Evolutionary conservation across 805 yeast genomes (phyloP), one percentile per base, ranked within the genome.

Genomic region (Suhomyces pyralidae): DNA sequence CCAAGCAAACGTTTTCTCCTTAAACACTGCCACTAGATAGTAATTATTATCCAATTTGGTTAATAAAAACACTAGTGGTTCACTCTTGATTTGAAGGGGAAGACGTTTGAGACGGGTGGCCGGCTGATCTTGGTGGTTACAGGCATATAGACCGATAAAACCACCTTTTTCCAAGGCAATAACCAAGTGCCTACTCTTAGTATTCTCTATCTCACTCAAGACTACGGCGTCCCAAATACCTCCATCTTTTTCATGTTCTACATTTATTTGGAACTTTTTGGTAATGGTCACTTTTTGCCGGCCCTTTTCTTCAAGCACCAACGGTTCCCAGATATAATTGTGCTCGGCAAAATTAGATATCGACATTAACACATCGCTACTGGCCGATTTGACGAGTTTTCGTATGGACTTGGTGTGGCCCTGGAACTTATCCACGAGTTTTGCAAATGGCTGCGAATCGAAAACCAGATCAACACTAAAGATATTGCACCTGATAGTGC

Each of bases 341-440:
- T 70, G 63, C 43, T 62, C 60, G 2, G 74, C 66, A 51, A 72
- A 75, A 50, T 69, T 68, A 68, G 71, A 74, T 20, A 70, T 62
- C 10, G 78, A 74, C 12, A 75, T 58, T 40, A 74, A 51, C 1
- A 73, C 55, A 45, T 70, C 66, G 14, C 59, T 60, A 1, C 73
- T 64, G 25, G 82, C 71, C 1, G 96, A 86, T 59, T 91, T 81
- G 15, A 82, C 71, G 3, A 92, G 66, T 47, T 76, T 78, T 58
- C 81, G 82, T 20, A 92, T 84, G 0, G 97, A 88, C 63, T 91
- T 91, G 51, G 83, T 80, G 63, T 91, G 97, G 1, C 98, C 98
- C 1, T 96, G 90, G 51, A 86, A 81, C 58, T 86, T 84, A 56
- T 84, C 61, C 2, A 61, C 40, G 19, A 74, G 58, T 34, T 43